Conservation (phyloP, 164 flowering plant species). For the Vitis rotundifolia region DNA sequence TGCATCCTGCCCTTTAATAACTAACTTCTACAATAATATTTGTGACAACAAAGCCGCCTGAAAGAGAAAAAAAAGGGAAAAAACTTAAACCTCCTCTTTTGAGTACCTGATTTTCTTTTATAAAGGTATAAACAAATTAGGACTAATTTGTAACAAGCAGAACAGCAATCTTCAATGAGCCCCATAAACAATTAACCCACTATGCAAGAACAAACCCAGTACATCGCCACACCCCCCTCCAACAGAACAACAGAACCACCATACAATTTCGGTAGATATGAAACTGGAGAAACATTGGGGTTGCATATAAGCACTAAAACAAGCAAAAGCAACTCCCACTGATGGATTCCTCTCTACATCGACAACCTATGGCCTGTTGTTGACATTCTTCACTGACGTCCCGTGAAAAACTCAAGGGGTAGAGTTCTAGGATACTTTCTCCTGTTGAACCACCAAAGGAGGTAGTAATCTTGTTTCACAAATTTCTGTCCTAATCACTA, state of each 20-base stretch:
- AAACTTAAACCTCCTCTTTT: neutral
- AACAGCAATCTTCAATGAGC: no score
- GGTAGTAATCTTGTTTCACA: neutral
- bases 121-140: slow-evolving; percentile 21
- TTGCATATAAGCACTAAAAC: slow-evolving; percentile 5
- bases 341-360: neutral
- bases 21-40: neutral
- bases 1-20: no score
- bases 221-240: slow-evolving; percentile 10
- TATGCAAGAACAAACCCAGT: neutral
- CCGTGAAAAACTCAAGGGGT: no score
- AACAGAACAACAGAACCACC: neutral
- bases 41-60: slow-evolving; percentile 1
- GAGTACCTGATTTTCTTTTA: slow-evolving; percentile 21
- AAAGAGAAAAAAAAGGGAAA: neutral
- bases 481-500: slow-evolving; percentile 8
- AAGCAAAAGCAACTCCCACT: slow-evolving; percentile 16
- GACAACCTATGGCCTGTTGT: neutral
- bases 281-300: slow-evolving; percentile 3
- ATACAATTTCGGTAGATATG: neutral
- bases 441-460: no score
- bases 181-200: neutral
- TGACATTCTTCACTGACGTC: no score
- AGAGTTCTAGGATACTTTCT: no score
- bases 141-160: neutral